Evolutionary conservation across 2,329 filamentous ascomycete species (phyloP), one percentile per base, ranked within the genome.

Genomic region (Phaeosphaeriaceae sp.): DNA sequence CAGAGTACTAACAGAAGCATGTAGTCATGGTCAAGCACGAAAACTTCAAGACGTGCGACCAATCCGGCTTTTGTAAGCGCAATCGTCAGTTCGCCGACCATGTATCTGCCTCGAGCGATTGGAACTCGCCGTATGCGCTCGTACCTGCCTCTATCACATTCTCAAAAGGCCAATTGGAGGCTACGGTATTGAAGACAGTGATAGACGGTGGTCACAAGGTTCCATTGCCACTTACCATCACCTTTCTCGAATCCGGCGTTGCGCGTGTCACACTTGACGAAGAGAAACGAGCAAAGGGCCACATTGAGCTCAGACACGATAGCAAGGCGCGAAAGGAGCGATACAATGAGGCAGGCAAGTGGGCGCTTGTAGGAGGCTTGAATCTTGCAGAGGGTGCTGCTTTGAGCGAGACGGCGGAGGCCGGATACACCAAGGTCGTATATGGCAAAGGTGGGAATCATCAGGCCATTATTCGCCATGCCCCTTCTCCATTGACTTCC

Each of bases 1-100:
- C n/a, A n/a, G n/a, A n/a, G n/a, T 41, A 38, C 52, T 64, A 30
- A 64, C 48, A 17, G 15, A 21, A 40, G 6, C 7, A 6, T 16
- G 23, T 61, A 96, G 92, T 84, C 58, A 81, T 84, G 65, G 94
- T 99, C 43, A 99, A 99, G 78, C 89, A 96, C 71, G 87, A 96
- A 66, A 92, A 96, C 74, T 99, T 97, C 82, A 99, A 97, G 72
- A 96, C 89, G 65, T 99, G 94, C 78, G 79, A 89, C 61, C 93
- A 99, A 72, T 94, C 93, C 4, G 94, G 94, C 66, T 99, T 99
- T 79, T 99, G 94, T 78, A 94, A 92, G 72, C 89, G 94, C 59
- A 97, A 97, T 77, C 87, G 94, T 72, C 89, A 85, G 32, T 92
- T 89, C 71, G 94, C 94, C 70, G 92, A 97, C 75, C 79, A 83